Evolutionary conservation across 2,329 filamentous ascomycete genomes (phyloP), one percentile per base, ranked within the genome.

Genomic region (Alternaria gansuensis): DNA sequence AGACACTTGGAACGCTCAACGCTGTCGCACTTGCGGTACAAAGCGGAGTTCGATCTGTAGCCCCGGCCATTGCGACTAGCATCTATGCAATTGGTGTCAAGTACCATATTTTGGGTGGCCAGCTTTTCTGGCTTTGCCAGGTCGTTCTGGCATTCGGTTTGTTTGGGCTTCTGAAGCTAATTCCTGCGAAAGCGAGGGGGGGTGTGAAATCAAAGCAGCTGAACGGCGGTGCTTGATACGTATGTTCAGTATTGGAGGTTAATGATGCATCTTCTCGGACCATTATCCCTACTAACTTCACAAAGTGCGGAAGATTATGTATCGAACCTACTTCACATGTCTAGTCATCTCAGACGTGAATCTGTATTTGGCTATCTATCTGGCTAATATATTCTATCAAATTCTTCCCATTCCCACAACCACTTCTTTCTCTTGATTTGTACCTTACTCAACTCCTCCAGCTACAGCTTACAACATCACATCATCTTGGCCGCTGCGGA

Each of bases 1-100:
- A 82, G 40, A 84, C 87, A 0, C 79, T 94, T 9, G 90, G 88
- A 0, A 92, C 87, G 0, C 78, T 95, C 28, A 94, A 94, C 66
- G 88, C 88, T 0, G 67, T 92, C 1, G 84, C 86, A 0, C 79
- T 94, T 57, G 89, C 89, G 0, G 69, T 87, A 0, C 77, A 81
- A 0, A 88, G 87, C 62, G 88, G 80, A 0, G 79, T 91, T 29
- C 82, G 91, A 13, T 84, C 90, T 0, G 81, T 93, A 39, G 83
- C 84, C 0, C 91, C 91, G 0, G 89, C 86, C 0, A 67, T 87
- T 0, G 88, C 90, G 41, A 85, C 89, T 0, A 89, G 83, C 50
- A 68, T 94, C 4, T 94, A 87, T 64, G 90, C 91, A 0, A 68
- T 87, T 0, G 89, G 90, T 1, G 87, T 88, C 3, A 82, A 84